Percentiles rank a stretch among this genome's conserved stretches.
Evolutionary conservation across 1,284 basidiomycete genomes (phyloP).

Genomic region (Rhizoctonia solani): DNA sequence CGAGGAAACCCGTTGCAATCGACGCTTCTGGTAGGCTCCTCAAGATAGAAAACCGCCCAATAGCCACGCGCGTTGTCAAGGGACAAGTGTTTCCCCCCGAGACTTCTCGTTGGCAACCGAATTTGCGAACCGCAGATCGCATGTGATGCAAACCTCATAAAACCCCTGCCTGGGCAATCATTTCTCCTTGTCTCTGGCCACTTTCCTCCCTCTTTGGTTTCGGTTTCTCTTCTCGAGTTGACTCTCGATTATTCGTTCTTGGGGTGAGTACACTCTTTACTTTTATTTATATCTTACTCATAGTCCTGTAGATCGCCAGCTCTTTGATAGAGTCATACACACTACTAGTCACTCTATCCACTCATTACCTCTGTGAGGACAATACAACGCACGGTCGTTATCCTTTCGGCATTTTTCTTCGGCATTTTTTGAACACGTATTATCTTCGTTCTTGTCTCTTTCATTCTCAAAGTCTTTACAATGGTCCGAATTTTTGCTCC

Average conservation of each 20-base stretch:
- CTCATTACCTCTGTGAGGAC: constrained; percentile 38
- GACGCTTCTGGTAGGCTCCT: constrained; percentile 2
- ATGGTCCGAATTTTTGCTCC: constrained; percentile 35
- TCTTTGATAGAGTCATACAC: constrained; percentile 39
- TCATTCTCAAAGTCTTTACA: not conserved
- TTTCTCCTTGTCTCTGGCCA: constrained; percentile 19
- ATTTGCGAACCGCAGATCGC: constrained; percentile 31
- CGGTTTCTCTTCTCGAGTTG: constrained; percentile 39
- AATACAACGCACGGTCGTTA: constrained; percentile 28
- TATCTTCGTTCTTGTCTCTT: constrained; percentile 19
- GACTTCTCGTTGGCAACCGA: constrained; percentile 12
- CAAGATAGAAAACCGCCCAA: not conserved
- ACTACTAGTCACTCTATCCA: constrained; percentile 27
- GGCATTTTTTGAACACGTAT: constrained; percentile 32
- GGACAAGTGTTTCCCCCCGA: constrained; percentile 1
- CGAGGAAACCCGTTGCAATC: constrained; percentile 17
- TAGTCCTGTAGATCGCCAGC: constrained; percentile 18
- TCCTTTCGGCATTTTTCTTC: constrained; percentile 17
- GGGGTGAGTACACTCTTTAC: constrained; percentile 26
- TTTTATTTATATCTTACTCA: not conserved
- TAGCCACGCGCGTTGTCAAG: constrained; percentile 9
- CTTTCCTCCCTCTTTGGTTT: constrained; percentile 16
- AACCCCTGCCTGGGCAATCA: not conserved
- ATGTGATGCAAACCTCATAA: not conserved
- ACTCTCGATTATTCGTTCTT: constrained; percentile 38